Evolutionary conservation across 257 asterid genomes (phyloP), one percentile per base, ranked within the genome.

Genomic region (Ophiorrhiza pumila): DNA sequence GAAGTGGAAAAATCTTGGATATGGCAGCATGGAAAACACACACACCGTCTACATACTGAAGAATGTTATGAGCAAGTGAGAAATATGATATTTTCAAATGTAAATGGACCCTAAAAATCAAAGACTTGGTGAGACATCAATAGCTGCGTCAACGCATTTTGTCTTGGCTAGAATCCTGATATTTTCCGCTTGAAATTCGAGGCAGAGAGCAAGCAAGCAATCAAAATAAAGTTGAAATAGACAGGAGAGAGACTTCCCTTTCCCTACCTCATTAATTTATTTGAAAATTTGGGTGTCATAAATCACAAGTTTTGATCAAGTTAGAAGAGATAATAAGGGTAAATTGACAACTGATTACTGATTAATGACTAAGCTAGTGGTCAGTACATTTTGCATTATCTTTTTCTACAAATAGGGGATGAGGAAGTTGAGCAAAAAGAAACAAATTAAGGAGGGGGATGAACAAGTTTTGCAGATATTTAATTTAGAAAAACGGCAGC

Each of bases 121-220:
- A n/a, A 62, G 52, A 34, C 27, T 35, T 27, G 55, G 41, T 31
- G 23, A 59, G 18, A 47, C 25, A 7, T 15, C 18, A 73, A 7
- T 52, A 65, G 74, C 46, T 31, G 72, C 72, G 63, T 35, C 76
- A 62, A 61, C 41, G 15, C 70, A 22, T 11, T 53, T 3, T 53
- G 17, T 17, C 35, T 50, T 32, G 34, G 23, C 62, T 1, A 63
- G 34, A 63, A 39, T 39, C 17, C 46, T 50, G 1, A 34, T 7
- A 53, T 53, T 69, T 43, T 29, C 25, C 27, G 47, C 65, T 37
- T 69, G 41, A 34, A 50, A 39, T 32, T n/a, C 49, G 34, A 50
- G n/a, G 49, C 47, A 22, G 11, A 22, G 11, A n/a, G 23, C 73
- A 68, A 50, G 23, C 39, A 29, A 56, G 18, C 23, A 56, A 56